Evolutionary conservation across 805 yeast species (phyloP).

Genomic region (Kodamaea nitidulidarum): DNA sequence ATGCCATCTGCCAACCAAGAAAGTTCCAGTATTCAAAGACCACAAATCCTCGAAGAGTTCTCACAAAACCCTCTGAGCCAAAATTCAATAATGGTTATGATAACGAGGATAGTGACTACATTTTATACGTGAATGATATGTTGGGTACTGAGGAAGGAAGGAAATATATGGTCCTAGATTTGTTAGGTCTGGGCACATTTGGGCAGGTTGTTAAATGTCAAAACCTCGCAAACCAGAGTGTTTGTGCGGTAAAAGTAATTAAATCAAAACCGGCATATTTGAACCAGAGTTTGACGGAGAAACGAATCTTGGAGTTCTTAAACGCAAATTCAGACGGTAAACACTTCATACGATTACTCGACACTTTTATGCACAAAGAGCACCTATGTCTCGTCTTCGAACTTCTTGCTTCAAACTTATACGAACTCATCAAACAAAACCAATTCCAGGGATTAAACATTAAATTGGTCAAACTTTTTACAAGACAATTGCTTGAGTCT

Average conservation of each 20-base stretch:
- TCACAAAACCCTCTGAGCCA: conserved; percentile 90
- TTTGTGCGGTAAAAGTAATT: conserved; percentile 91
- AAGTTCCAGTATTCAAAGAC: conserved; percentile 75
- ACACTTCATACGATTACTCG: conserved; percentile 73
- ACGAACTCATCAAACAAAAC: conserved; percentile 88
- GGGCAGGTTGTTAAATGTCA: conserved; percentile 98
- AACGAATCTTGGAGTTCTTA: conserved; percentile 74
- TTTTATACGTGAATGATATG: conserved; percentile 89
- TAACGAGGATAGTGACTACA: conserved; percentile 85
- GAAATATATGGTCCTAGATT: conserved; percentile 82
- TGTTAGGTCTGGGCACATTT: conserved; percentile 94
- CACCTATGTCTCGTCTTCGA: conserved; percentile 94
- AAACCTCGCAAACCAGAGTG: conserved; percentile 69
- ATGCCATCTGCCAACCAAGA: conserved; percentile 75
- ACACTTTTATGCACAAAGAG: conserved; percentile 86
- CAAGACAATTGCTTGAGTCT: conserved; percentile 79
- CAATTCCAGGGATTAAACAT: conserved; percentile 87
- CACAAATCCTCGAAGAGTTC: conserved; percentile 84
- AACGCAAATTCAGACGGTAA: conserved; percentile 64
- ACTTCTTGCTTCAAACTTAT: conserved; percentile 77
- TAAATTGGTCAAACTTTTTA: conserved; percentile 69
- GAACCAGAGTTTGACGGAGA: conserved; percentile 90
- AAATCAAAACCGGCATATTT: conserved; percentile 88
- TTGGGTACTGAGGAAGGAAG: conserved; percentile 82
- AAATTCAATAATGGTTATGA: conserved; percentile 77